Evolutionary conservation across 2,329 filamentous ascomycete species (phyloP).

Genomic region (Exophiala mesophila): DNA sequence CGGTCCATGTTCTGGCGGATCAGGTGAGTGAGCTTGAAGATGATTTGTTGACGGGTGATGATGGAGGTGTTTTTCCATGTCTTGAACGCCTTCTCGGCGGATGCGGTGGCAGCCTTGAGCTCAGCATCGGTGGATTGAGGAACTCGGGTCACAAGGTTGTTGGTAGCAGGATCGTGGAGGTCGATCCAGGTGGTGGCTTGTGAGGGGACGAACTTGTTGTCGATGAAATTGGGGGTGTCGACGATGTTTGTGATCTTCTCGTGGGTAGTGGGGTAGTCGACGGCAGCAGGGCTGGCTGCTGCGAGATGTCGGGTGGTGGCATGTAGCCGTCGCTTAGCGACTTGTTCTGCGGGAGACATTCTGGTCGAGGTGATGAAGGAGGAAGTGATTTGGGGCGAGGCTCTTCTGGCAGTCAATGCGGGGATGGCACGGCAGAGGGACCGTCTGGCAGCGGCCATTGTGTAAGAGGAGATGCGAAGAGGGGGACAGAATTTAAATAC

Average conservation of each 20-base stretch:
- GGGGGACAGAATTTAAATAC: neutral
- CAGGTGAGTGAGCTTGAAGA: conserved; percentile 61
- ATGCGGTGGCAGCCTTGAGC: conserved; percentile 56
- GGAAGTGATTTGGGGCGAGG: conserved; percentile 14
- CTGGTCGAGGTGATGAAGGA: conserved; percentile 12
- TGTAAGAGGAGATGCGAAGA: conserved; percentile 1
- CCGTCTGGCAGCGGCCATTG: conserved; percentile 24
- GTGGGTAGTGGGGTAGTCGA: conserved; percentile 54
- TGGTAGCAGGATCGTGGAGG: conserved; percentile 60
- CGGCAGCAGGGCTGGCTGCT: conserved; percentile 47
- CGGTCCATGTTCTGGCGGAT: conserved; percentile 63
- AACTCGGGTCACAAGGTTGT: conserved; percentile 61
- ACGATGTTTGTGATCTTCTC: conserved; percentile 50
- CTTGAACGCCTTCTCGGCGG: conserved; percentile 60
- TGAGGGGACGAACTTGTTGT: conserved; percentile 58
- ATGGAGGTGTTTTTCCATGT: conserved; percentile 57
- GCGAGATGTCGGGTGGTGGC: conserved; percentile 51
- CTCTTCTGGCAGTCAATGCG: conserved; percentile 22
- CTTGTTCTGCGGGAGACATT: conserved; percentile 24
- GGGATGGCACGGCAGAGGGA: conserved; percentile 22
- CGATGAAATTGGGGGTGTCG: conserved; percentile 59
- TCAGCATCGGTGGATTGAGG: conserved; percentile 62
- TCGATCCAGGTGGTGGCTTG: conserved; percentile 59
- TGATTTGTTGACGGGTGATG: conserved; percentile 57
- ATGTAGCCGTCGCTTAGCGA: conserved; percentile 40